A percentile compares a stretch with the other conserved stretches of the same genome.
These are phyloP conservation scores for Clathrus columnatus DNA, from an alignment of 768 basidiomycete genomes.

Conservation along the genomic window DNA sequence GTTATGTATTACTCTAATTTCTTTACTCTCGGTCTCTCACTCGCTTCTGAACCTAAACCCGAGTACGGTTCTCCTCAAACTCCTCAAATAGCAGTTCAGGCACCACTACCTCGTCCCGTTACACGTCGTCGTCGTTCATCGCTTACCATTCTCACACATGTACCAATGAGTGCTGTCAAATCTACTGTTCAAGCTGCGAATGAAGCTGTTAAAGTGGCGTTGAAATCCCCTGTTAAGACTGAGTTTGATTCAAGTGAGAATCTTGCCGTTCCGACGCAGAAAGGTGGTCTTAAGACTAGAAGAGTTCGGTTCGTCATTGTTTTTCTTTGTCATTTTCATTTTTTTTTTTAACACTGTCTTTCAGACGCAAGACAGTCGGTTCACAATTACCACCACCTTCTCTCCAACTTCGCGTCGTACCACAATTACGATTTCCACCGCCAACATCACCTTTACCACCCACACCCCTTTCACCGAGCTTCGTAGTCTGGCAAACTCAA, in stretches of 20 bases:
- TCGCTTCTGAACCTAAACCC: neutral
- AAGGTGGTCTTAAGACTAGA: too few relatives aligned
- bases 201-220: neutral
- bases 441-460: neutral
- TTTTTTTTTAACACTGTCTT: neutral
- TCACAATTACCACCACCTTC: neutral
- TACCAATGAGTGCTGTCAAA: neutral
- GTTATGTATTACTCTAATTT: neutral
- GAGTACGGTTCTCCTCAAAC: neutral
- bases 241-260: too few relatives aligned
- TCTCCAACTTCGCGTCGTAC: neutral
- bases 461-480: neutral
- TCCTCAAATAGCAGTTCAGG: neutral
- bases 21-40: neutral
- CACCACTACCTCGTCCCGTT: neutral
- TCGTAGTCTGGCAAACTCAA: too few relatives aligned
- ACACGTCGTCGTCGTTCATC: neutral
- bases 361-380: neutral
- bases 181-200: neutral
- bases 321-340: neutral
- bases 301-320: too few relatives aligned
- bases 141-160: neutral
- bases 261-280: too few relatives aligned
- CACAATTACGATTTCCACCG: neutral
- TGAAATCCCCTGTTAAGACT: too few relatives aligned